Conservation (phyloP, 2,329 filamentous ascomycete species). For the Pestalotiopsis sp. region DNA sequence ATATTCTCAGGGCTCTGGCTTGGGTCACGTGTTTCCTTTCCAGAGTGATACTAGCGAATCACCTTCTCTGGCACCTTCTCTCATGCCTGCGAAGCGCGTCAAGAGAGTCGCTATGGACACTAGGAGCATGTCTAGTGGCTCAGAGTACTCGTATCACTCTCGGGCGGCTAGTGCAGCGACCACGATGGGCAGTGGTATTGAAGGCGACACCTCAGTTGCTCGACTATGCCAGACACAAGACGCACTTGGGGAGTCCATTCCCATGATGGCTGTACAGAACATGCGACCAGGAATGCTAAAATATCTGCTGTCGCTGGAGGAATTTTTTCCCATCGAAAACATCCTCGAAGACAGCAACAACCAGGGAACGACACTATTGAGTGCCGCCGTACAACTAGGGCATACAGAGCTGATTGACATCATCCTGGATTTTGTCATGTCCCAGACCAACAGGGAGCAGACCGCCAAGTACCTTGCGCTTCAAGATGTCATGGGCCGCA, state of each 20-base stretch:
- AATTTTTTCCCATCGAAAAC: slow-evolving; percentile 72
- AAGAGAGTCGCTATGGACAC: slow-evolving; percentile 91
- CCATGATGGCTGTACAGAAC: slow-evolving; percentile 83
- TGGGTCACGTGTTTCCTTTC: slow-evolving; percentile 92
- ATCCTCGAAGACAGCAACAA: slow-evolving; percentile 86
- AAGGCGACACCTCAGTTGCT: slow-evolving; percentile 86
- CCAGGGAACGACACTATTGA: slow-evolving; percentile 86
- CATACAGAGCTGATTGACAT: slow-evolving; percentile 74
- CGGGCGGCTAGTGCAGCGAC: slow-evolving; percentile 78
- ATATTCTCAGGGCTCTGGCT: slow-evolving; percentile 58
- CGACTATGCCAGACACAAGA: slow-evolving; percentile 73
- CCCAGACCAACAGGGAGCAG: slow-evolving; percentile 54
- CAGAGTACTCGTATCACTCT: slow-evolving; percentile 81
- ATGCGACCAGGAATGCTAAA: slow-evolving; percentile 71
- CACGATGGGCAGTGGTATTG: slow-evolving; percentile 72
- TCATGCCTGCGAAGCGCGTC: slow-evolving; percentile 50
- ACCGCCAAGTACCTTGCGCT: slow-evolving; percentile 70
- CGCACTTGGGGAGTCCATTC: slow-evolving; percentile 77
- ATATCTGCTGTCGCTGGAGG: slow-evolving; percentile 77
- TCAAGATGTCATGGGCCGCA: slow-evolving; percentile 85
- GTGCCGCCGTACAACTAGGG: slow-evolving; percentile 85
- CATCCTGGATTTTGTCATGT: slow-evolving; percentile 71
- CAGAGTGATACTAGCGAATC: slow-evolving; percentile 59
- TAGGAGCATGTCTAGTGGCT: slow-evolving; percentile 84
- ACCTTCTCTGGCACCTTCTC: slow-evolving; percentile 32